Evolutionary conservation across 352 stramenopile species (phyloP).

Genomic region (Phytophthora boehmeriae): DNA sequence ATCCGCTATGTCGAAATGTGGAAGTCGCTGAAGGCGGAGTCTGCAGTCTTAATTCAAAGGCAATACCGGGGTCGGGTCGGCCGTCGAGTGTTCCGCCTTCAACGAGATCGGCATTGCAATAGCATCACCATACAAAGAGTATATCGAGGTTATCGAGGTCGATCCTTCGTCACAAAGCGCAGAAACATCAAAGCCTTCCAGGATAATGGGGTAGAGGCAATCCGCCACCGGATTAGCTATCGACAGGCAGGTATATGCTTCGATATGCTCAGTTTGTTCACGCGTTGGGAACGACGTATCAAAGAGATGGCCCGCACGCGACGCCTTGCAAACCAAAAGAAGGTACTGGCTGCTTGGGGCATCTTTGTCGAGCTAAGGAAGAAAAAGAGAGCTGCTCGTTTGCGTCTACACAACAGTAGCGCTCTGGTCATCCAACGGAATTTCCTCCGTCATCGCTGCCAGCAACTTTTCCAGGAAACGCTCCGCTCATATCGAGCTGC

Average conservation of each 20-base stretch:
- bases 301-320: slow-evolving; percentile 40
- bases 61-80: slow-evolving; percentile 61
- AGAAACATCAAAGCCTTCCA: slow-evolving; percentile 41
- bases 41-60: slow-evolving; percentile 60
- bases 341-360: slow-evolving; percentile 25
- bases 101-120: slow-evolving; percentile 32
- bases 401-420: slow-evolving; percentile 40
- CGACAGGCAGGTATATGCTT: slow-evolving; percentile 39
- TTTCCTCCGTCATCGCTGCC: slow-evolving; percentile 60
- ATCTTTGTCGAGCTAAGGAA: slow-evolving; percentile 30
- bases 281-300: slow-evolving; percentile 30
- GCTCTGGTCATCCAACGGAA: slow-evolving; percentile 73
- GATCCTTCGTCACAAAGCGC: slow-evolving; percentile 16
- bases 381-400: slow-evolving; percentile 43
- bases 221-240: slow-evolving; percentile 45
- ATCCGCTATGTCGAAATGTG: slow-evolving; percentile 28
- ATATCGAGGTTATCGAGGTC: slow-evolving; percentile 51
- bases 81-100: slow-evolving; percentile 48
- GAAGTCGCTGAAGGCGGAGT: slow-evolving; percentile 33
- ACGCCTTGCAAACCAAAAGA: slow-evolving; percentile 2
- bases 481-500: slow-evolving; percentile 50
- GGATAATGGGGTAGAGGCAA: slow-evolving; percentile 17
- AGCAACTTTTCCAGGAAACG: slow-evolving; percentile 46
- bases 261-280: slow-evolving; percentile 26
- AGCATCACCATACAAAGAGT: slow-evolving; percentile 57